Base-by-base conservation (phyloP, 495 filamentous ascomycete species). In the Durotheca rogersii region DNA sequence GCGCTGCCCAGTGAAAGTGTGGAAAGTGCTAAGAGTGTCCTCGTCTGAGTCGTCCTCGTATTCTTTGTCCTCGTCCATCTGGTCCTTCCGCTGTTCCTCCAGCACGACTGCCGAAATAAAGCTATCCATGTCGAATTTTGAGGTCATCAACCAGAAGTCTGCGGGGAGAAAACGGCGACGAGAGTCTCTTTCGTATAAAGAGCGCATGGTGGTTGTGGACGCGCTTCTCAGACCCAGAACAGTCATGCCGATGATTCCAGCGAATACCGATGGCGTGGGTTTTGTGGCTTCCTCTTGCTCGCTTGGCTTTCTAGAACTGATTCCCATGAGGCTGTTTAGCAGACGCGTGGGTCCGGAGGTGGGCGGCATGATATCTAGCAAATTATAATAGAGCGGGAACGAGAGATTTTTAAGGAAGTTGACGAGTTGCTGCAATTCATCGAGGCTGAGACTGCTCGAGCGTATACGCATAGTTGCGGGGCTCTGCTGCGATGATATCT, bases 151-250 rank as follows among this genome's bases (percentile, higher is more conserved):
- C 93, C 94, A 99, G 58, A 96, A 91, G 19, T 83, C 79, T 21
- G 77, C 67, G 1, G 88, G 85, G 20, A 96, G 71, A 58, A 97
- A 97, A 21, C 80, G 84, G 12, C 91, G 79, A 33, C 93, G 75
- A 12, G 93, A 99, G 70, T 99, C 94, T 62, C 94, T 80, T 66
- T 96, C 88, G 61, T 99, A 95, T 17, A 99, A 76, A 78, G 91
- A 89, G 44, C 84, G 82, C 61, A 95, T 72, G 1, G 96, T 74
- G n/a, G 86, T 84, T 4, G 90, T 91, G 1, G 89, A 85, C 5
- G 90, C 71, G n/a, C 79, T 81, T 53, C 87, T 86, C 60, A 96
- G 80, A 46, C 90, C 86, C 15, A 84, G 77, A 37, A 95, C 76
- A 3, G 82, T 88, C 64, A 96, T 82, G 0, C 89, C 87, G 17